Evolutionary conservation across 1,284 basidiomycete genomes (phyloP), one percentile per base, ranked within the genome.

Genomic region (Ustilago cynodontis): DNA sequence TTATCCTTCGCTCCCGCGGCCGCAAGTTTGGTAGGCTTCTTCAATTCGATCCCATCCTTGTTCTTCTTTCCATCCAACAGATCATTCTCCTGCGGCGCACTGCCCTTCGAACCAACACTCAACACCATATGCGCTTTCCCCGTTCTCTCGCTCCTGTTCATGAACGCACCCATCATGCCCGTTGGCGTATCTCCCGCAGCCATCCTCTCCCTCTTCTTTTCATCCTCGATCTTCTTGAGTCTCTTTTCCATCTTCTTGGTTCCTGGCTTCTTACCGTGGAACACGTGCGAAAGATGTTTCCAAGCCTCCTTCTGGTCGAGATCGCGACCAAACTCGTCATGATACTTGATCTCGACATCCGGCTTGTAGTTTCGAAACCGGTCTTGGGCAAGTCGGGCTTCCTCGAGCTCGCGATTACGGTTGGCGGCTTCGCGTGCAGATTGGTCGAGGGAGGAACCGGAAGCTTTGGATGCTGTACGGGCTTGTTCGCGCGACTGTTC

Each of bases 391-490:
- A 93, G 90, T 45, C 93, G 90, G 9, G 95, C 93, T 78, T 98
- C 95, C 77, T 93, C 92, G 85, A 95, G 92, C 83, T 99, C 97
- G 28, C 95, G 91, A 79, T 92, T 86, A 64, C 94, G 90, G 84
- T 98, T 98, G 87, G 98, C 94, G 85, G 94, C 95, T 87, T 99
- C 97, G 63, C 95, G 90, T 71, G 93, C 92, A 22, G 93, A 92
- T 87, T 98, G 96, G 85, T 97, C 95, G 86, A 93, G 95, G 10
- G 80, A 75, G 13, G 64, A 70, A 10, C 82, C 82, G 11, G 77
- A 77, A 31, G 82, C 80, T 45, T 82, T 82, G 37, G 73, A 72
- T 9, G 77, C 77, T 67, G 92, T 86, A 52, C 90, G 90, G 65
- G 96, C 94, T 51, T 93, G 83, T 81, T 97, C 95, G 37, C 94